Evolutionary conservation across 768 basidiomycete species (phyloP), one percentile per base, ranked within the genome.

Genomic region (Butyriboletus loyo): DNA sequence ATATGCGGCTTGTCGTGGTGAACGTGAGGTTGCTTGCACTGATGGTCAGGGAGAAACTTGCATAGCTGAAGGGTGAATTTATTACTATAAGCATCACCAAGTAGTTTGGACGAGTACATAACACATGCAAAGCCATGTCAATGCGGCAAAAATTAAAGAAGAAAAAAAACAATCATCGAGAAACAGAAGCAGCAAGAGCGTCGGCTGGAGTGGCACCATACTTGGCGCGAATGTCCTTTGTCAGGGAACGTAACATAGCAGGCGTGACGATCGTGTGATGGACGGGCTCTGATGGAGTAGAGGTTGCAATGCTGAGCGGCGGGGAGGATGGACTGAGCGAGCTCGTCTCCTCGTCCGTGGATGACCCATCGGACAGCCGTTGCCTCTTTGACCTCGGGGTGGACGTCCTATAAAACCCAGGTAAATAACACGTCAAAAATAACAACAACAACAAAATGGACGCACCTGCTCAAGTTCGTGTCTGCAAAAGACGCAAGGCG

Each of bases 211-310:
- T n/a, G 50, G 32, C 25, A 17, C 70, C 62, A 62, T 70, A 69
- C 59, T 64, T 69, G 49, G 62, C 47, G 30, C 69, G 66, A 38
- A 69, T 56, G 37, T 71, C 62, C 32, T 55, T 66, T 39, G 68
- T 65, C 46, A 69, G 27, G 5, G 66, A 64, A 32, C 83, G 80
- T 44, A 88, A 64, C 86, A 87, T 87, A 15, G 82, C 81, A 24
- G 82, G 71, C 3, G 85, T 87, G 32, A 86, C 77, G 19, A 71
- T 54, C 17, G 76, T 71, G 15, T 39, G 55, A 14, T 62, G 57
- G 21, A 74, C 67, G 3, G 52, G 46, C 31, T 68, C 70, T 10
- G 73, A 68, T 27, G 66, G 59, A 5, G 75, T 67, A 1, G 78
- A 77, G 0, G 75, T 76, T 40, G 75, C 75, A 21, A 67, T 66